phyloP scores from a whole-genome alignment of 1,284 basidiomycete genomes.

The Moniliella sp. region DNA sequence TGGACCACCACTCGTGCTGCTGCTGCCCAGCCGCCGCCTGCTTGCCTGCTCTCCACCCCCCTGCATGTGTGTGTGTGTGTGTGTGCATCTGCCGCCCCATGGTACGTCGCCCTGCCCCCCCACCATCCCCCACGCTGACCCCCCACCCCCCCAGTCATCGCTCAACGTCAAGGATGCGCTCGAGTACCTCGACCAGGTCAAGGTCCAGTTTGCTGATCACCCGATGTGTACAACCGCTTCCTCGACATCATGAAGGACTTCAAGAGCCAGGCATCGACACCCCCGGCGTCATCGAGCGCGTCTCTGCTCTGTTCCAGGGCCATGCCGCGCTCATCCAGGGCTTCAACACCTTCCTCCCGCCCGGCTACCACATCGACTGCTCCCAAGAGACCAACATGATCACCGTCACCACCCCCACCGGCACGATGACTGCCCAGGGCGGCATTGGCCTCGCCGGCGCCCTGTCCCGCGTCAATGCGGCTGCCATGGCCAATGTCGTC shows the following conservation, averaged over 20 bases:
- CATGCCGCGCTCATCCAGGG: conserved; percentile 85
- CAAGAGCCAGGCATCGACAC: conserved; percentile 54
- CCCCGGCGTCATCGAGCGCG: conserved; percentile 88
- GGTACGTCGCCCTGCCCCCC: too few relatives aligned
- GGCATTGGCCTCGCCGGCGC: conserved; percentile 23
- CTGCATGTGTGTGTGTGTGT: too few relatives aligned
- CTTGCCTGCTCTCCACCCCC: too few relatives aligned
- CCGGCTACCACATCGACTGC: conserved; percentile 87
- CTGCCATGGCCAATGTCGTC: too few relatives aligned
- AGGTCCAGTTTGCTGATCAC: conserved; percentile 61
- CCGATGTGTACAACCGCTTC: conserved; percentile 90
- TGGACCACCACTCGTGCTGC: too few relatives aligned
- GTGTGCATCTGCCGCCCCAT: too few relatives aligned
- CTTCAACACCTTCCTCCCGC: conserved; percentile 94
- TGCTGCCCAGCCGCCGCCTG: too few relatives aligned
- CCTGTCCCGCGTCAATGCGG: conserved; percentile 28
- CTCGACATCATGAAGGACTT: conserved; percentile 78
- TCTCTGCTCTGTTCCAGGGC: conserved; percentile 79
- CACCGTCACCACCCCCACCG: conserved; percentile 78
- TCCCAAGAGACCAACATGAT: conserved; percentile 56
- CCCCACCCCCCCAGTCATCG: conserved; percentile 15
- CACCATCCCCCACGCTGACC: too few relatives aligned
- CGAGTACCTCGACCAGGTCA: conserved; percentile 86
- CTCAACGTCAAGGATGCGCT: conserved; percentile 59
- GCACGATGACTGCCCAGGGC: conserved; percentile 45